phyloP scores from a whole-genome alignment of 2,329 filamentous ascomycete species.

The Apiospora malaysiana region DNA sequence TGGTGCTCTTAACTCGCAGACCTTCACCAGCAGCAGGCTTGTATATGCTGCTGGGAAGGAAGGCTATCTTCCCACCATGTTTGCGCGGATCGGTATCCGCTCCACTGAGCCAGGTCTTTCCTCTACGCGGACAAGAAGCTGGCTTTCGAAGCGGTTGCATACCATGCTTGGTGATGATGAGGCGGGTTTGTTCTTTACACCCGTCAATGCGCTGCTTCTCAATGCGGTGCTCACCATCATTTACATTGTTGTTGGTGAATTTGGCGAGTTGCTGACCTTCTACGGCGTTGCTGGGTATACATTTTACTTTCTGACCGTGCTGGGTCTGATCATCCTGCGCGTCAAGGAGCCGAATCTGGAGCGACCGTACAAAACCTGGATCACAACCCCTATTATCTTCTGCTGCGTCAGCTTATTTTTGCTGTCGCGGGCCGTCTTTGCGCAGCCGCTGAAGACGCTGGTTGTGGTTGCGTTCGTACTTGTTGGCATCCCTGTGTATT shows the following conservation, averaged over 20 bases:
- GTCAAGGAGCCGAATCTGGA: slow-evolving; percentile 88
- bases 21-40: slow-evolving; percentile 89
- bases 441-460: slow-evolving; percentile 87
- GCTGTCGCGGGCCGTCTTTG: slow-evolving; percentile 85
- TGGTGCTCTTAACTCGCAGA: slow-evolving; percentile 90
- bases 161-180: slow-evolving; percentile 76
- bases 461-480: slow-evolving; percentile 86
- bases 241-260: slow-evolving; percentile 89
- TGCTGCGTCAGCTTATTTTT: slow-evolving; percentile 97
- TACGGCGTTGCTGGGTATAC: slow-evolving; percentile 97
- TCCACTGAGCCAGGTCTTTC: slow-evolving; percentile 46
- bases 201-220: slow-evolving; percentile 87
- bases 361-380: slow-evolving; percentile 94
- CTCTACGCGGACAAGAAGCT: slow-evolving; percentile 57
- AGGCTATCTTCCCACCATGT: slow-evolving; percentile 84
- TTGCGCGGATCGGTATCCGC: slow-evolving; percentile 80
- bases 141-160: slow-evolving; percentile 63
- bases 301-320: slow-evolving; percentile 95
- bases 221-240: slow-evolving; percentile 75
- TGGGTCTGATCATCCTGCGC: slow-evolving; percentile 88
- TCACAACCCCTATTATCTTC: slow-evolving; percentile 95
- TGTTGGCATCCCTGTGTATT: slow-evolving; percentile 86
- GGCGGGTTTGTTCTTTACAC: slow-evolving; percentile 86
- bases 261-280: slow-evolving; percentile 90
- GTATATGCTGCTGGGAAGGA: slow-evolving; percentile 96